These are phyloP conservation scores for Beauveria australis DNA, from an alignment of 2,329 filamentous ascomycete species.

Conservation along the genomic window DNA sequence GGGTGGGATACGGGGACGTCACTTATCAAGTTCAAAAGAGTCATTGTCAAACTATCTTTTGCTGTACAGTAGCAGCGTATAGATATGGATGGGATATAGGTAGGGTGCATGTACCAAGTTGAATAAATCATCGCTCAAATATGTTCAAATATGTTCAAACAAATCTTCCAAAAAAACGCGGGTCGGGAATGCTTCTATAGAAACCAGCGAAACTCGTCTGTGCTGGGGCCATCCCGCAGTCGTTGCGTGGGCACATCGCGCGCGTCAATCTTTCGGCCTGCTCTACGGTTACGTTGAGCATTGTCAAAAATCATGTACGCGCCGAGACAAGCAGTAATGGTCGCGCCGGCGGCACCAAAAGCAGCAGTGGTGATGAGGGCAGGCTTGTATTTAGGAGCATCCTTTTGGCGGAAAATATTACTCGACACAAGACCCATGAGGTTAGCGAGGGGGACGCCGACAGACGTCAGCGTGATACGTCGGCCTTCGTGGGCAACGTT, in stretches of 20 bases:
- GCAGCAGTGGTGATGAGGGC: slow-evolving; percentile 57
- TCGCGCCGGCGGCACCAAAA: slow-evolving; percentile 53
- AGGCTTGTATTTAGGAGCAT: slow-evolving; percentile 58
- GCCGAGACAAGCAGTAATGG: slow-evolving; percentile 47
- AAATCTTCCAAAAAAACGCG: not conserved
- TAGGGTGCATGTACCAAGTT: not conserved
- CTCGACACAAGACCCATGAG: slow-evolving; percentile 63
- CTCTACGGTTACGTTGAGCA: slow-evolving; percentile 43
- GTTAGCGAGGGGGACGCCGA: slow-evolving; percentile 68
- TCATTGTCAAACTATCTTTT: not conserved
- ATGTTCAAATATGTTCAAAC: not conserved
- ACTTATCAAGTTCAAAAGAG: not conserved
- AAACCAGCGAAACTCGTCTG: slow-evolving; percentile 44
- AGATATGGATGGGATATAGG: not conserved
- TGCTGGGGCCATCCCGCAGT: slow-evolving; percentile 39
- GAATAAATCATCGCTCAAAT: slow-evolving; percentile 3
- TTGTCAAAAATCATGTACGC: slow-evolving; percentile 52
- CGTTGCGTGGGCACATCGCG: slow-evolving; percentile 42
- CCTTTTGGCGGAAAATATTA: slow-evolving; percentile 59
- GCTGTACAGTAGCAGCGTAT: not conserved
- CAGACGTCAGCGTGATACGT: slow-evolving; percentile 59
- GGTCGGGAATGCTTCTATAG: slow-evolving; percentile 18
- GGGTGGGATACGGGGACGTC: not conserved
- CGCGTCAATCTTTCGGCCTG: slow-evolving; percentile 37
- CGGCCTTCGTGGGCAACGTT: slow-evolving; percentile 71